Evolutionary conservation across 2,329 filamentous ascomycete species (phyloP), one percentile per base, ranked within the genome.

Genomic region (Paecilomyces niveus): DNA sequence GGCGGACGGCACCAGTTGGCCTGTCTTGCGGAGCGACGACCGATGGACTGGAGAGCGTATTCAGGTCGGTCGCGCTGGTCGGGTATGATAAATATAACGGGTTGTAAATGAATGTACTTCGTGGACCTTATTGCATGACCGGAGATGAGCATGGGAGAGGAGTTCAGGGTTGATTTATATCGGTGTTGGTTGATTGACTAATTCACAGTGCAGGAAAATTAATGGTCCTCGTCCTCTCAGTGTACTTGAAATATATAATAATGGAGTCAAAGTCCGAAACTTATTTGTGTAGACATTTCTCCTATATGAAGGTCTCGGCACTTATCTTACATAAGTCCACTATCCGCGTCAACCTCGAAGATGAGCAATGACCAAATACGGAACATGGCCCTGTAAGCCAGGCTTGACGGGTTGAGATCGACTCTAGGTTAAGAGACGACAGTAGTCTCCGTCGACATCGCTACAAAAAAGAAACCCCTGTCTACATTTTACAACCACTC

Each of bases 61-160:
- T 63, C 94, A 99, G 76, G 82, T 95, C 63, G 94, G 94, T 13
- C 83, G 86, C 63, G 92, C 94, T 55, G 91, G 88, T 33, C 80
- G 82, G 59, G 80, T 78, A 58, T 82, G 69, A 58, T 13, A 33
- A 59, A n/a, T 45, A 8, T 18, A 45, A 21, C 13, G 6, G 6
- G 39, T 45, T 29, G 32, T 15, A 29, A 51, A 5, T 9, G 24
- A 54, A 29, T 18, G 26, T 3, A 18, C 6, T 45, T 3, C 54
- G 18, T 35, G 49, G 21, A 31, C 24, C 31, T 57, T 29, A 39
- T 54, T 54, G 52, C n/a, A 54, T 39, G 31, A 57, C 39, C 39
- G 45, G 13, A 50, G 52, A 29, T 26, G 31, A 45, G 35, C 24
- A 53, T 57, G 31, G n/a, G 49, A 62, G 26, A 22, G 35, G 24